Base-by-base conservation (phyloP, 2,329 filamentous ascomycete species). In the Ceratocystis alfenasii region DNA sequence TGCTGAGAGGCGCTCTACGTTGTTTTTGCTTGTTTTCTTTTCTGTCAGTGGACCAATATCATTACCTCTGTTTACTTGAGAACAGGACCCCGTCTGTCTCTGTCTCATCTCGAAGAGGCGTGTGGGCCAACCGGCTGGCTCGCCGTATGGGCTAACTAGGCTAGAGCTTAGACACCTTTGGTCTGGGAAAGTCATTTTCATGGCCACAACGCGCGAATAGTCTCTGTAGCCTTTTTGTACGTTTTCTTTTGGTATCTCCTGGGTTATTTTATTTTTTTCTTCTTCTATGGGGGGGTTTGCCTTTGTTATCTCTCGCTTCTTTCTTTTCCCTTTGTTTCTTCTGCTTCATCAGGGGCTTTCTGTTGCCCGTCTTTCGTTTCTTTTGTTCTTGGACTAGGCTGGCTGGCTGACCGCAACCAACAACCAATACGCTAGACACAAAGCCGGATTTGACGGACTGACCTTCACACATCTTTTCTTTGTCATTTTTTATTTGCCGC, bases 11-110 rank as follows among this genome's bases (percentile, higher is more conserved):
- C 53, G 30, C 30, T 59, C 28, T 55, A 33, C 63, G 28, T 20
- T 22, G 45, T 60, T 53, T 48, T 62, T 53, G 20, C 41, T 62
- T 63, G 33, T 46, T 62, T 63, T 62, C 22, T 33, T 36, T 20
- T 17, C 25, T 59, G 15, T 53, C 20, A 28, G 48, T 53, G 48
- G 30, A 36, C 28, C 55, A 59, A 59, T 36, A 59, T 59, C 55
- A 59, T 59, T 36, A 59, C 55, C n/a, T 59, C 25, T 59, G 25
- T 33, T 33, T 59, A 28, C 55, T 59, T 17, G 20, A 53, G 20
- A 53, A 8, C 48, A 25, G 8, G 20, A 53, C 36, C 12, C 36
- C 12, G 48, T 25, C 48, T 53, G 48, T 25, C 48, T 17, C 20
- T 20, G 45, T 48, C 17, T 53, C 20, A 25, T 53, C 3, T 15